Evolutionary conservation across 768 basidiomycete genomes (phyloP), one percentile per base, ranked within the genome.

Genomic region (Trametopsis cervina): DNA sequence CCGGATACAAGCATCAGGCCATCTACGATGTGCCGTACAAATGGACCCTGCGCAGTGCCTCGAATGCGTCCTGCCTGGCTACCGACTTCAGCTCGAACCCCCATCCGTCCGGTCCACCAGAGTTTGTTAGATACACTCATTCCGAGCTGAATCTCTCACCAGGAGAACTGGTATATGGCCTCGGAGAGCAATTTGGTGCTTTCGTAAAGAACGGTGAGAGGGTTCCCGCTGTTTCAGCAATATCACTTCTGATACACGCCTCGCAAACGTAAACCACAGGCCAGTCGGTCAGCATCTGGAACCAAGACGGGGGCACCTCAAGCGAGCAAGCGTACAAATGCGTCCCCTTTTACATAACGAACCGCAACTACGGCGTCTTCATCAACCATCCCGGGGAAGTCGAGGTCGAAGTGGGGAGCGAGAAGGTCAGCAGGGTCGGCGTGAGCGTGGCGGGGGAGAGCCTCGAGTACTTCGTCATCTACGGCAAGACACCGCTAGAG

Each of bases 351-450:
- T 82, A 81, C 53, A 76, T 84, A 57, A 82, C 81, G 13, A 82
- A 81, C 59, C 69, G 78, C 40, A 78, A 79, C 48, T 88, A 87
- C 52, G 86, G 84, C 26, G 74, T 87, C 12, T 88, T 87, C 59
- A 77, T 89, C 59, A 84, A 86, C 63, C 77, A 85, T 54, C 73
- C 83, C 0, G 85, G 83, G 9, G 85, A 86, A 56, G 83, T 88
- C 21, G 83, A 86, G 57, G 74, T 86, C 35, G 85, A 87, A 58
- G 77, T 86, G 3, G 77, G 78, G 11, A 78, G 79, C 54, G 81
- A 83, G 63, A 78, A 78, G 63, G 78, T 81, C 55, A 70, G 69
- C 61, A 69, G 83, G 39, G 80, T 83, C 3, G 84, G 82, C 1
- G 68, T 80, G 24, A 80, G 78, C 42, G 77, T 85, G 33, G 77